Evolutionary conservation across 176 grass and related monocot species (phyloP).

Genomic region (Raddia guianensis): DNA sequence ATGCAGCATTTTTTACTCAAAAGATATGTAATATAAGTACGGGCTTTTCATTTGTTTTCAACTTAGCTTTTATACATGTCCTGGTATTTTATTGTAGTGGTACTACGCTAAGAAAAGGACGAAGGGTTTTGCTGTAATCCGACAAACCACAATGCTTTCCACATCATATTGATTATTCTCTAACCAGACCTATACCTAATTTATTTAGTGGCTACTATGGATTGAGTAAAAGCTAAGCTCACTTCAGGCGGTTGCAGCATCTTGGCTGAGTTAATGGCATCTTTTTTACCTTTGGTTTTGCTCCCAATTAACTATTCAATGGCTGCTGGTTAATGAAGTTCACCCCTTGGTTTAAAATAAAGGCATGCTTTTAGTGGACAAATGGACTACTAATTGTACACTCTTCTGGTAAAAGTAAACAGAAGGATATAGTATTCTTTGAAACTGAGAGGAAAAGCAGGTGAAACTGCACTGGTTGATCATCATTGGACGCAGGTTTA

Average conservation of each 20-base stretch:
- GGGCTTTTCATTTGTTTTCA: background rate
- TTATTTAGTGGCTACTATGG: background rate
- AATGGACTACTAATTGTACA: background rate
- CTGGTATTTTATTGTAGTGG: background rate
- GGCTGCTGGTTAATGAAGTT: conserved; percentile 3
- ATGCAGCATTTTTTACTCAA: background rate
- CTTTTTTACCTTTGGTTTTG: conserved; percentile 13
- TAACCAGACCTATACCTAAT: conserved; percentile 14
- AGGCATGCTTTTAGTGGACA: background rate
- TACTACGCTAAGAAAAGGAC: background rate
- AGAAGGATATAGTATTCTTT: background rate
- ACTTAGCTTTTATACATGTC: background rate
- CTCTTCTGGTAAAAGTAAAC: background rate
- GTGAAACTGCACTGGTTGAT: background rate
- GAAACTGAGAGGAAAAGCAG: background rate
- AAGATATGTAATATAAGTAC: background rate
- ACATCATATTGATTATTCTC: conserved; percentile 35
- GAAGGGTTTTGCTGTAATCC: background rate
- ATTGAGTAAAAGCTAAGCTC: conserved; percentile 17
- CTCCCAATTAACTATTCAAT: background rate
- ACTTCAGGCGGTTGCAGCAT: background rate
- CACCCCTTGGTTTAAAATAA: background rate
- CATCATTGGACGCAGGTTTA: background rate
- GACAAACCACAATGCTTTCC: conserved; percentile 26
- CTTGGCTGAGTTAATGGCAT: background rate